phyloP scores from a whole-genome alignment of 2,329 filamentous ascomycete species.

The Epichloe uncinata region DNA sequence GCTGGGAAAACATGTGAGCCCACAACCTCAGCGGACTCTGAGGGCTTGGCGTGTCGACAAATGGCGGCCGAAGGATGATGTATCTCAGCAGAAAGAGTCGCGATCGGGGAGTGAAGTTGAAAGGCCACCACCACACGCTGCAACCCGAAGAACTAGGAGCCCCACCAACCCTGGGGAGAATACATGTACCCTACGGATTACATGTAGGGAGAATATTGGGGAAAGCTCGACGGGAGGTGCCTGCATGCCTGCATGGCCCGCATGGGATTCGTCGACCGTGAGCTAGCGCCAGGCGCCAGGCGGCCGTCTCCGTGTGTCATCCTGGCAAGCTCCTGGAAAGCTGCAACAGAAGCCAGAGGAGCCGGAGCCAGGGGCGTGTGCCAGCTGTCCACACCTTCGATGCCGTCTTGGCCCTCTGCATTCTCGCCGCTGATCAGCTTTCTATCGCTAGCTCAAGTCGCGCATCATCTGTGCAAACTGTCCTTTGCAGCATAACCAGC shows the following conservation, averaged over 20 bases:
- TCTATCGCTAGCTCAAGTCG: neutral
- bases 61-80: neutral
- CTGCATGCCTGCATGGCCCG: slow-evolving; percentile 1
- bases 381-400: neutral
- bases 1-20: neutral
- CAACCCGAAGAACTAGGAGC: neutral
- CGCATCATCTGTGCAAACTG: neutral
- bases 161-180: neutral
- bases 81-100: neutral
- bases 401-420: neutral
- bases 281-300: neutral
- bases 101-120: neutral
- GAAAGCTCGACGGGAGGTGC: neutral
- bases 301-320: neutral
- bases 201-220: neutral
- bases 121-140: neutral
- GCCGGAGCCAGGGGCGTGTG: neutral
- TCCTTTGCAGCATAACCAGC: slow-evolving; percentile 1
- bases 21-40: neutral
- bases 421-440: neutral
- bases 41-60: neutral
- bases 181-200: no score
- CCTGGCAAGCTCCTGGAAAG: neutral
- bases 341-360: neutral
- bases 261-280: neutral